Conservation (phyloP, 1,284 basidiomycete species). For the Schizophyllum commune region DNA sequence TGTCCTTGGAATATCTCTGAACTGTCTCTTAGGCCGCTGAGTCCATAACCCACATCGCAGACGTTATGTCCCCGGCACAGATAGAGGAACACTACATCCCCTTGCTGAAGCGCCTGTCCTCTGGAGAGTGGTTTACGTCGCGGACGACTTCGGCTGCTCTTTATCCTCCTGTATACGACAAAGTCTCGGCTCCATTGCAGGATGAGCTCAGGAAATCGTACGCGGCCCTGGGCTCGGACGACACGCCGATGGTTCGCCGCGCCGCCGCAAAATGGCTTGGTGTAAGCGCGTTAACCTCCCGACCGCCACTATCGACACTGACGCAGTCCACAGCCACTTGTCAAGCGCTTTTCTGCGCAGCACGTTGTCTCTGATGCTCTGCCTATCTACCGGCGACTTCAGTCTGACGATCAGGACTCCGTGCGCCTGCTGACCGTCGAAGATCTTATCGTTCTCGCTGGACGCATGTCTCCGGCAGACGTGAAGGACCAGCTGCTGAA, state of each 20-base stretch:
- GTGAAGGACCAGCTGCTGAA: conserved; percentile 88
- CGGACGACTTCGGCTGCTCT: conserved; percentile 93
- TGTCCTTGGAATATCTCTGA: conserved; percentile 1
- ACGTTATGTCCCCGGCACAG: conserved; percentile 71
- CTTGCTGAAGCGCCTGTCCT: conserved; percentile 81
- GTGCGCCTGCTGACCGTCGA: conserved; percentile 95
- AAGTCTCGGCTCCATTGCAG: conserved; percentile 68
- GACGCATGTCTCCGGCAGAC: conserved; percentile 78
- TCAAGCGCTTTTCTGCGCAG: conserved; percentile 69
- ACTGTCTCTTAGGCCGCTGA: conserved; percentile 73
- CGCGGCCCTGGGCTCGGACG: conserved; percentile 79
- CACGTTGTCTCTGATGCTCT: conserved; percentile 86
- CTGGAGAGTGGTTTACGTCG: conserved; percentile 99
- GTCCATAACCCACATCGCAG: conserved; percentile 90
- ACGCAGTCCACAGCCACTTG: conserved; percentile 49
- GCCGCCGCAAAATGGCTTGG: conserved; percentile 96
- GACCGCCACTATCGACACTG: not conserved
- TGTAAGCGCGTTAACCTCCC: conserved; percentile 43
- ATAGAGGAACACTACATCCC: conserved; percentile 93
- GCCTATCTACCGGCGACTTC: conserved; percentile 90
- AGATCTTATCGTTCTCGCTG: conserved; percentile 89
- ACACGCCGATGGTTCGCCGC: conserved; percentile 98
- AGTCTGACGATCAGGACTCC: conserved; percentile 97
- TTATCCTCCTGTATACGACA: conserved; percentile 88
- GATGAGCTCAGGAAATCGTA: conserved; percentile 90